Conservation (phyloP, 1,284 basidiomycete species). For the Psilocybe mexicana region DNA sequence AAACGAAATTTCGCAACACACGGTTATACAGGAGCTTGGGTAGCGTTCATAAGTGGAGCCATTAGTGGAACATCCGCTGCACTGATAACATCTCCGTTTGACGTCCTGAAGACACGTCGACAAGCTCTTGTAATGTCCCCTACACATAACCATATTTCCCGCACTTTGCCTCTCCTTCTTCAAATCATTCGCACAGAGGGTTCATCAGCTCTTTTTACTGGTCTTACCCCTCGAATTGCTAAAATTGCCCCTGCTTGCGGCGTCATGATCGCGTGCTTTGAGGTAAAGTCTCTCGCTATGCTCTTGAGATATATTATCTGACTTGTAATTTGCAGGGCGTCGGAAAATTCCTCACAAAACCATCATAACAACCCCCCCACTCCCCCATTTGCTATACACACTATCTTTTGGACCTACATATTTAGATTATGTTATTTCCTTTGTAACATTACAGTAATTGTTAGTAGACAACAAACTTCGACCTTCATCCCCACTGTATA, state of each 20-base stretch:
- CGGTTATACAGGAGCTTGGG: constrained; percentile 64
- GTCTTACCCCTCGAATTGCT: constrained; percentile 84
- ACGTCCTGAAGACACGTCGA: constrained; percentile 92
- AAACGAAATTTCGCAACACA: constrained; percentile 54
- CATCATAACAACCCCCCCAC: constrained; percentile 1
- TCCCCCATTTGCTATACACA: neutral
- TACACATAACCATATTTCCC: constrained; percentile 38
- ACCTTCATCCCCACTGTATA: constrained; percentile 8
- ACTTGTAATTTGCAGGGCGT: constrained; percentile 15
- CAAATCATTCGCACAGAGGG: constrained; percentile 84
- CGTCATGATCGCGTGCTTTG: constrained; percentile 95
- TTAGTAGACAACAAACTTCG: constrained; percentile 13
- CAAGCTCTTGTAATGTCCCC: constrained; percentile 73
- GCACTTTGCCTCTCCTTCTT: constrained; percentile 63
- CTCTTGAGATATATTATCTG: neutral
- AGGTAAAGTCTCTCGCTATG: constrained; percentile 50
- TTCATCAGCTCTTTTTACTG: constrained; percentile 76
- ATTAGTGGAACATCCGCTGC: constrained; percentile 83
- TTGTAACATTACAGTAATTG: constrained; percentile 14
- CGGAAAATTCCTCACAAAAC: constrained; percentile 22
- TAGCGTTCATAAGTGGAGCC: constrained; percentile 85
- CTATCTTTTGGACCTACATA: constrained; percentile 2
- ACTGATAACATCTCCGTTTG: constrained; percentile 91
- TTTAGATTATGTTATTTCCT: constrained; percentile 21
- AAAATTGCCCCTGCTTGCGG: constrained; percentile 99